Percentiles rank a stretch among this genome's conserved stretches.
Evolutionary conservation across 2,329 filamentous ascomycete genomes (phyloP).

Genomic region (Penicillium sp.): DNA sequence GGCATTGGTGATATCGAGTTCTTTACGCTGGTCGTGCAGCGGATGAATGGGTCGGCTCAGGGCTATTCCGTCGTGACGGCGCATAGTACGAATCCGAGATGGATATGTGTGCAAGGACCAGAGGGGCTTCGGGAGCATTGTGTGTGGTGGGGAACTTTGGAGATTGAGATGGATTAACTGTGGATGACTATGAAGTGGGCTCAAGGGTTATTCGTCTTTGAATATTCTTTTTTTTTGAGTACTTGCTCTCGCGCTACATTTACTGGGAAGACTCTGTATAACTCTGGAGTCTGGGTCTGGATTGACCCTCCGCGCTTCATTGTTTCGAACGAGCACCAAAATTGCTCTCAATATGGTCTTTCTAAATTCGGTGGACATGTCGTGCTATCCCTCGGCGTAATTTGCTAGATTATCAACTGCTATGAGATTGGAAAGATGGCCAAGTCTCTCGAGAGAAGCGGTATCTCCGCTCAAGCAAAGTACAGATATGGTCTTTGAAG

Average conservation of each 20-base stretch:
- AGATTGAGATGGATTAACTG: neutral
- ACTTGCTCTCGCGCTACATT: neutral
- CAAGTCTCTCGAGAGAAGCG: neutral
- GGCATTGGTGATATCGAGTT: constrained; percentile 12
- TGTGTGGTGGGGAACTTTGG: constrained; percentile 5
- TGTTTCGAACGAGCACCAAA: neutral
- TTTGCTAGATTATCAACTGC: neutral
- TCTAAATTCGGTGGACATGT: neutral
- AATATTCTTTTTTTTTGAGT: too few relatives aligned
- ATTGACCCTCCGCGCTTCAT: neutral
- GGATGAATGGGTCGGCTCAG: neutral
- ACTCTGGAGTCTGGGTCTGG: neutral
- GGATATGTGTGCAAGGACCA: constrained; percentile 5
- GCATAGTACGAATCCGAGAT: constrained; percentile 1
- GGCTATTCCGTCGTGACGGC: constrained; percentile 5
- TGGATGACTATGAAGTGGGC: neutral
- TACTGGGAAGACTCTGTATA: neutral
- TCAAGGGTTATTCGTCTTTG: too few relatives aligned
- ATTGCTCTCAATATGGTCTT: neutral
- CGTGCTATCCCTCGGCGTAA: neutral
- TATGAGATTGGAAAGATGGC: neutral
- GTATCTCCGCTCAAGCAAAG: neutral
- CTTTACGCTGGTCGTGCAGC: constrained; percentile 7
- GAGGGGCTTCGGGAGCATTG: constrained; percentile 2
- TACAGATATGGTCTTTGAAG: neutral